Conservation (phyloP, 768 basidiomycete genomes). For the Sutorius australiensis region DNA sequence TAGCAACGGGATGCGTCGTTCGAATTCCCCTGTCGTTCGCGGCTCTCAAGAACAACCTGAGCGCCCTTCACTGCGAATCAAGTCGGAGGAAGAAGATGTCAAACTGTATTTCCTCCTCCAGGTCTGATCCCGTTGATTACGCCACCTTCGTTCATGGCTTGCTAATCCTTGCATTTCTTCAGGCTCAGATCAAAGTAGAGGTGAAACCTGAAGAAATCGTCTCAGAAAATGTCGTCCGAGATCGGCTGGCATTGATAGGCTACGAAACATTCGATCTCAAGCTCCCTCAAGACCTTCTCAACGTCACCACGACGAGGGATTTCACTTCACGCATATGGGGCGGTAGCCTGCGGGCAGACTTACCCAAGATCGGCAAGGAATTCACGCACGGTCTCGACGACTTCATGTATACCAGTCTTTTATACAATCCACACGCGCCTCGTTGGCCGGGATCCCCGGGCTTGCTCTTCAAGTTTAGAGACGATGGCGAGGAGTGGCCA, state of each 20-base stretch:
- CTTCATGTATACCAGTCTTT: constrained; percentile 10
- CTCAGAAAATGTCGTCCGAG: constrained; percentile 5
- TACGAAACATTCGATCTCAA: constrained; percentile 10
- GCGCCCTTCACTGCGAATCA: neutral
- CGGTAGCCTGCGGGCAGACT: neutral
- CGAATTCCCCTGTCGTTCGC: neutral
- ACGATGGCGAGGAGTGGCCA: constrained; percentile 5
- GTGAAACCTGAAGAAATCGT: constrained; percentile 6
- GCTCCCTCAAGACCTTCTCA: constrained; percentile 2
- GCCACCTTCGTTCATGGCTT: neutral
- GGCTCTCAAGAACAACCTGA: neutral
- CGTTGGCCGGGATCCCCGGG: constrained; percentile 15
- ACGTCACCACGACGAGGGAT: neutral
- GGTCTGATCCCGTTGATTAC: neutral
- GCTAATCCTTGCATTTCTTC: no score
- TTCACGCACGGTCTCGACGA: constrained; percentile 13
- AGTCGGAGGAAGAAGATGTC: constrained; percentile 6
- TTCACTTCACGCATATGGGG: constrained; percentile 9
- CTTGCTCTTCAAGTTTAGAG: constrained; percentile 7
- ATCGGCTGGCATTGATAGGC: constrained; percentile 2
- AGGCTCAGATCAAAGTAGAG: constrained; percentile 11
- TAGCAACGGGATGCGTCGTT: neutral
- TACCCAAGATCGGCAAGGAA: constrained; percentile 4
- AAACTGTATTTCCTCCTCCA: constrained; percentile 1
- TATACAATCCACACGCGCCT: constrained; percentile 8